Evolutionary conservation across 2,329 filamentous ascomycete species (phyloP).

Genomic region (Blastomyces emzantsi): DNA sequence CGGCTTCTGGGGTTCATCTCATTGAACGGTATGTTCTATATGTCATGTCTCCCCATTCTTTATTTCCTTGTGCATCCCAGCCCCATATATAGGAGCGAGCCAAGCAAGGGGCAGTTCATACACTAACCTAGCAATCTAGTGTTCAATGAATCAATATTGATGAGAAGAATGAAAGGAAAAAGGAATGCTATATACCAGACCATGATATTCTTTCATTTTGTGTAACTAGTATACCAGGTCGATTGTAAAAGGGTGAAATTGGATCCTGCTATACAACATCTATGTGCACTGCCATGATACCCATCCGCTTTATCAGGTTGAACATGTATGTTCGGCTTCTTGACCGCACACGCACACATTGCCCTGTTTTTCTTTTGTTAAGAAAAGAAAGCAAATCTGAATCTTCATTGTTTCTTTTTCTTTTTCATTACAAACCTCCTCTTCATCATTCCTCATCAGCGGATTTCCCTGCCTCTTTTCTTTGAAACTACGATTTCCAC

Average conservation of each 20-base stretch:
- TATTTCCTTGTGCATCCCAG: neutral
- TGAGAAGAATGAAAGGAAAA: neutral
- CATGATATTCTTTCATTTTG: neutral
- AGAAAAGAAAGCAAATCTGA: neutral
- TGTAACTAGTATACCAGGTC: constrained; percentile 8
- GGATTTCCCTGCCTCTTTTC: neutral
- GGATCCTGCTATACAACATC: neutral
- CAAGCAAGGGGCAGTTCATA: neutral
- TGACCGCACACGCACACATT: neutral
- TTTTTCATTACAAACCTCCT: neutral
- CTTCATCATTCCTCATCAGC: neutral
- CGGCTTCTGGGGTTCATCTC: constrained; percentile 86
- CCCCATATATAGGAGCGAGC: neutral
- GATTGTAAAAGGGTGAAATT: neutral
- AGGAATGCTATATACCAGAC: neutral
- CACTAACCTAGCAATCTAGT: neutral
- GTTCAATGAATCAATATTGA: constrained; percentile 3
- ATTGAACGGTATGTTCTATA: constrained; percentile 67
- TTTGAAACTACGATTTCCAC: neutral
- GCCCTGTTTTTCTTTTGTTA: neutral
- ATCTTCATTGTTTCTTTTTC: neutral
- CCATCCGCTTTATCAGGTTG: neutral
- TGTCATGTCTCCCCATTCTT: neutral
- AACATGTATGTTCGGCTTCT: neutral
- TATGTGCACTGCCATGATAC: constrained; percentile 1